Base-by-base conservation (phyloP, 2,329 filamentous ascomycete species). In the Monosporascus sp. region DNA sequence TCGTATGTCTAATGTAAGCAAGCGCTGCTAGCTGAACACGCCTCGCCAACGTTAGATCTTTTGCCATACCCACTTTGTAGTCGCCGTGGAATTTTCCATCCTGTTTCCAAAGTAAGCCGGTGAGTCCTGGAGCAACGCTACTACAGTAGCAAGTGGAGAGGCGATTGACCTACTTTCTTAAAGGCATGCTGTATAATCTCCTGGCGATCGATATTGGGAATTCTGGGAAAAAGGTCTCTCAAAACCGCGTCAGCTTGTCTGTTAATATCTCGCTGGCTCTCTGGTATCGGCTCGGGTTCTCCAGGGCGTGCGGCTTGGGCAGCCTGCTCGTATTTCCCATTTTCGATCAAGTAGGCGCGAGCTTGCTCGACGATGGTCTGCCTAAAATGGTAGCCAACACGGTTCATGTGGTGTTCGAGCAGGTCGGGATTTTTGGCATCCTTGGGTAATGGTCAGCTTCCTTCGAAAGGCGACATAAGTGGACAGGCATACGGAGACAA, bases 1-100 rank as follows among this genome's bases (percentile, higher is more conserved):
- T 82, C n/a, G 69, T 82, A 63, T 87, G 84, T 43, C 84, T 77
- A 61, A 87, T 86, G 62, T 87, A 84, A 52, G 84, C 83, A 60
- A 86, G 74, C 9, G 85, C 82, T 38, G 84, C 84, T 48, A 87
- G 76, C 64, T 86, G 83, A 47, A 85, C 83, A 55, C 84, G 77
- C 22, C 82, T 79, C 41, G 82, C 81, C 44, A 87, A 71, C 9
- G 81, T 72, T 47, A 87, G 72, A 48, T 81, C 72, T 37, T 70
- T 63, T 26, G 79, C 80, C 55, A 85, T 72, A 40, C 84, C 84
- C 57, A 87, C 84, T 53, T 78, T 78, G 37, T 74, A 74, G 52
- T 81, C 77, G 57, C 77, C 78, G 58, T 79, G 78, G 58, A 76
- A 78, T 45, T 67, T 72, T 43, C 72, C 70, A 52, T 79, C 76